Evolutionary conservation across 352 stramenopile species (phyloP).

Genomic region (Phytophthora tentaculata): DNA sequence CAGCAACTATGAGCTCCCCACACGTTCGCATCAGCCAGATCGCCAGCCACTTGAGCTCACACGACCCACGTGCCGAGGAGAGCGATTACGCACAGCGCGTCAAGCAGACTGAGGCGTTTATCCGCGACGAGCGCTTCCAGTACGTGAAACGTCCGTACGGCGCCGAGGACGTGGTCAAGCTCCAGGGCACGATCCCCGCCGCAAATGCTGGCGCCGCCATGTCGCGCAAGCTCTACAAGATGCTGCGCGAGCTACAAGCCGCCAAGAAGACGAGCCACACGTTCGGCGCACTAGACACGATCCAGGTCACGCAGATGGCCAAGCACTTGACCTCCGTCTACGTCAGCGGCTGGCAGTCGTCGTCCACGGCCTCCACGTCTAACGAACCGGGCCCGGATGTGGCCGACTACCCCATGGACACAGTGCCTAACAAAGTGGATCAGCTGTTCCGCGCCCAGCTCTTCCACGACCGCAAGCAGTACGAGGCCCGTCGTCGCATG

Average conservation of each 20-base stretch:
- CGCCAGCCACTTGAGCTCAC: constrained; percentile 67
- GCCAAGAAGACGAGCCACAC: constrained; percentile 86
- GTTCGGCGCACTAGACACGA: constrained; percentile 92
- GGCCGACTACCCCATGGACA: constrained; percentile 99
- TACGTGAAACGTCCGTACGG: constrained; percentile 82
- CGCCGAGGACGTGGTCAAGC: constrained; percentile 87
- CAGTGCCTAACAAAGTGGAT: constrained; percentile 97
- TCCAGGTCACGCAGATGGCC: constrained; percentile 96
- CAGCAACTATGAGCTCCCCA: constrained; percentile 59
- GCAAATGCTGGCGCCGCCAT: constrained; percentile 56
- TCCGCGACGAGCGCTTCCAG: constrained; percentile 78
- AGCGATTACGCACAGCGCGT: constrained; percentile 65
- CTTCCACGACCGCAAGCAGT: constrained; percentile 98
- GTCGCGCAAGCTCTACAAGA: constrained; percentile 88
- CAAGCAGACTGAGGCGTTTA: constrained; percentile 76
- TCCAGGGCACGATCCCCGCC: constrained; percentile 75
- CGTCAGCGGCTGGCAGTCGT: constrained; percentile 98
- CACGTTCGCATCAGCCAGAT: constrained; percentile 77
- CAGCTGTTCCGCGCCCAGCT: constrained; percentile 97
- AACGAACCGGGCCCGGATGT: constrained; percentile 98
- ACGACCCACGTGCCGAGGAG: constrained; percentile 68
- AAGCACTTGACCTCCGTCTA: constrained; percentile 96
- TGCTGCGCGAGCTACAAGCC: constrained; percentile 83
- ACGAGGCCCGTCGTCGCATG: constrained; percentile 92
- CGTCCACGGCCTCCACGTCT: constrained; percentile 92